Conservation (phyloP, 208 protist genomes). For the Trypanosoma conorhini region DNA sequence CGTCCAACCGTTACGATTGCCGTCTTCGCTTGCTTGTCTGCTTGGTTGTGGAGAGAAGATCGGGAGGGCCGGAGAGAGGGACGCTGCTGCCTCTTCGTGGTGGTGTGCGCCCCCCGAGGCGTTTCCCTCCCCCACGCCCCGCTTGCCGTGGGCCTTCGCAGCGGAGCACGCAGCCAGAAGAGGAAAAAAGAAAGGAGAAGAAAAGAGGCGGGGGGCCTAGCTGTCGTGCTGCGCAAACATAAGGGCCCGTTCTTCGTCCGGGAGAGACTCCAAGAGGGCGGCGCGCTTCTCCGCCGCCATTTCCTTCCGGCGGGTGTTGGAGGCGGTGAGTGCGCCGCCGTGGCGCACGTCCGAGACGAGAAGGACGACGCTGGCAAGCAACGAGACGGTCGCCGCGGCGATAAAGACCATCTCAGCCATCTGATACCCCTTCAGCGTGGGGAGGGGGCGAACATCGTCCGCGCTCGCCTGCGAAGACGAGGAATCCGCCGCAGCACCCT, state of each 20-base stretch:
- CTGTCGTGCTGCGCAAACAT: background rate
- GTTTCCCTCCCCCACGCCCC: too few relatives aligned
- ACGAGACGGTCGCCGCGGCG: constrained; percentile 34
- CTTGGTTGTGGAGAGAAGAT: too few relatives aligned
- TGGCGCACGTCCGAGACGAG: constrained; percentile 47
- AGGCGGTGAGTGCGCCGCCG: constrained; percentile 53
- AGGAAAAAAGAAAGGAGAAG: background rate
- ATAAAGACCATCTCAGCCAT: constrained; percentile 65
- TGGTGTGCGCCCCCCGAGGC: too few relatives aligned
- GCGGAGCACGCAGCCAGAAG: background rate
- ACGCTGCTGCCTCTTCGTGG: too few relatives aligned
- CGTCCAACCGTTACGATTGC: too few relatives aligned
- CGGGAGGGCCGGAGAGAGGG: too few relatives aligned
- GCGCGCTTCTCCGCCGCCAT: constrained; percentile 27
- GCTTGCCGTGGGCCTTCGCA: too few relatives aligned
- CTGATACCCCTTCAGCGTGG: constrained; percentile 60
- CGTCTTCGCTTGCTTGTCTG: too few relatives aligned
- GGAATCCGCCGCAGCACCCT: background rate
- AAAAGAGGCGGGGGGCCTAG: background rate
- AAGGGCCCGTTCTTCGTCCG: constrained; percentile 19
- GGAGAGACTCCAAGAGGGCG: constrained; percentile 7
- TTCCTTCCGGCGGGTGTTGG: constrained; percentile 33
- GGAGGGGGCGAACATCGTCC: constrained; percentile 17
- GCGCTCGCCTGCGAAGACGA: background rate
- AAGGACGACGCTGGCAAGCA: constrained; percentile 53